These are phyloP conservation scores for Penicillium paneum DNA, from an alignment of 2,329 filamentous ascomycete genomes.

Conservation along the genomic window DNA sequence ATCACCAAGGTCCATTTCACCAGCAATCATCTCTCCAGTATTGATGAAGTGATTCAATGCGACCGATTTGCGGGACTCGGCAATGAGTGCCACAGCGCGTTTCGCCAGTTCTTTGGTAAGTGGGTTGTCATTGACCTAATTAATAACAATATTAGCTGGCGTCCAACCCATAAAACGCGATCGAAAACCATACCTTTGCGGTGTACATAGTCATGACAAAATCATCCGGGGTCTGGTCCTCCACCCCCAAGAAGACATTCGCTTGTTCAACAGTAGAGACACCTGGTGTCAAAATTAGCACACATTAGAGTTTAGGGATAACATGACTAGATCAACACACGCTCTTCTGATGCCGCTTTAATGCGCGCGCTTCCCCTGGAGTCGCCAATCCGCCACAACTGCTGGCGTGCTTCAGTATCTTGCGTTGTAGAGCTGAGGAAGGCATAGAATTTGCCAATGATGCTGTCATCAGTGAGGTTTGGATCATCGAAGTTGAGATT, in stretches of 20 bases:
- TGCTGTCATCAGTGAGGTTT: conserved; percentile 55
- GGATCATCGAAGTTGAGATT: conserved; percentile 49
- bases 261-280: conserved; percentile 64
- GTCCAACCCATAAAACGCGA: not conserved
- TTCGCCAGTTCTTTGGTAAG: conserved; percentile 49
- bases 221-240: conserved; percentile 52
- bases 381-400: conserved; percentile 59
- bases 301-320: not conserved
- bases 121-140: conserved; percentile 52
- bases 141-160: conserved; percentile 3
- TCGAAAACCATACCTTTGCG: conserved; percentile 48
- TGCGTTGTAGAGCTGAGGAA: conserved; percentile 55
- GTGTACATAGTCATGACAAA: conserved; percentile 57
- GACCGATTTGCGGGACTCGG: conserved; percentile 56
- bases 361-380: conserved; percentile 58
- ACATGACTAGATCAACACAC: conserved; percentile 29
- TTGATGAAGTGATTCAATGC: conserved; percentile 52
- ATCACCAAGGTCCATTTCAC: conserved; percentile 56
- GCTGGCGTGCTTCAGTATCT: conserved; percentile 55
- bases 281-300: conserved; percentile 29
- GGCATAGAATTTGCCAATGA: conserved; percentile 61
- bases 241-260: conserved; percentile 58
- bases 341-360: conserved; percentile 56
- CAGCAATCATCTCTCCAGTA: conserved; percentile 49
- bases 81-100: conserved; percentile 59